Evolutionary conservation across 495 filamentous ascomycete genomes (phyloP).

Genomic region (Hypoxylon lienhwacheense): DNA sequence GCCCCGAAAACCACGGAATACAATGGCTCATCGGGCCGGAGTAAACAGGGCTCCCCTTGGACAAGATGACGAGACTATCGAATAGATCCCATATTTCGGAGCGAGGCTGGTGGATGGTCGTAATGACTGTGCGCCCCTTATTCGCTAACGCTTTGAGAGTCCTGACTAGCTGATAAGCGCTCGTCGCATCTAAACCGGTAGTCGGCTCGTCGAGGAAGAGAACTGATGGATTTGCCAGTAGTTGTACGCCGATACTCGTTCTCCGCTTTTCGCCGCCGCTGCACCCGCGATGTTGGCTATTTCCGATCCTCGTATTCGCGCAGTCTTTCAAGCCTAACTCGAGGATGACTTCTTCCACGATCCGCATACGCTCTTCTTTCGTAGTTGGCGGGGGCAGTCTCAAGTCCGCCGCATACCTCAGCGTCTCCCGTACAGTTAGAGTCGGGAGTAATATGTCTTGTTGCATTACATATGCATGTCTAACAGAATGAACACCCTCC

Average conservation of each 20-base stretch:
- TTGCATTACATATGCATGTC: constrained; percentile 76
- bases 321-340: constrained; percentile 75
- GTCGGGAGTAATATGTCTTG: constrained; percentile 71
- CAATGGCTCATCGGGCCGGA: constrained; percentile 57
- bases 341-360: constrained; percentile 73
- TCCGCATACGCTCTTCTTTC: constrained; percentile 55
- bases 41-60: constrained; percentile 65
- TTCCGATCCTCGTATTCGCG: constrained; percentile 69
- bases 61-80: constrained; percentile 66
- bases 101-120: constrained; percentile 72
- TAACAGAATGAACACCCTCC: constrained; percentile 52
- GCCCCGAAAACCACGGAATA: constrained; percentile 59
- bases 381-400: constrained; percentile 64
- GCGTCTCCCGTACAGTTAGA: constrained; percentile 71
- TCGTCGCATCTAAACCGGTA: constrained; percentile 72
- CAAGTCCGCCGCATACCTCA: constrained; percentile 70
- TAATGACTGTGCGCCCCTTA: constrained; percentile 69
- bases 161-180: constrained; percentile 70
- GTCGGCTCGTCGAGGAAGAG: constrained; percentile 77
- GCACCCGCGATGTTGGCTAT: constrained; percentile 68
- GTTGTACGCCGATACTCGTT: constrained; percentile 72
- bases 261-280: constrained; percentile 76
- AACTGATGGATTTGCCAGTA: constrained; percentile 73
- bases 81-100: constrained; percentile 77
- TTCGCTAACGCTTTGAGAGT: constrained; percentile 66